phyloP scores from a whole-genome alignment of 2,329 filamentous ascomycete genomes.

The Trichophyton verrucosum region DNA sequence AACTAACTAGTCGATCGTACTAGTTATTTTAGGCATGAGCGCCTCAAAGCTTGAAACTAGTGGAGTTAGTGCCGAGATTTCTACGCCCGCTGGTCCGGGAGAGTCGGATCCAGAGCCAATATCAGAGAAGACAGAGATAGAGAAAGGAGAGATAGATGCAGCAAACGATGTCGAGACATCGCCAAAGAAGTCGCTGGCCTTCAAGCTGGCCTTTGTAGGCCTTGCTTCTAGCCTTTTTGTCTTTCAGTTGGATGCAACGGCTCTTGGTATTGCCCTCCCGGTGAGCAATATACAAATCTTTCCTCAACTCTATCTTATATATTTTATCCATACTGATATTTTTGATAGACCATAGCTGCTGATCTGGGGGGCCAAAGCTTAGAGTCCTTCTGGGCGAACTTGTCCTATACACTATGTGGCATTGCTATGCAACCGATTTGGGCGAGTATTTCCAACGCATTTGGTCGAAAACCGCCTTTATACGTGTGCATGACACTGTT shows the following conservation, averaged over 20 bases:
- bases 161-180: not conserved
- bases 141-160: not conserved
- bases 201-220: not conserved
- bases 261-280: not conserved
- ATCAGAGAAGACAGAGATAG: not conserved
- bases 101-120: not conserved
- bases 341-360: slow-evolving; percentile 25
- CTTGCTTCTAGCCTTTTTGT: not conserved
- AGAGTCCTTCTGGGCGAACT: slow-evolving; percentile 54
- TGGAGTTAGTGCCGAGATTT: not conserved
- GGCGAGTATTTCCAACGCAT: slow-evolving; percentile 40
- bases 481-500: slow-evolving; percentile 31
- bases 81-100: not conserved
- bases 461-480: slow-evolving; percentile 37
- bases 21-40: not conserved
- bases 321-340: not conserved
- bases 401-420: slow-evolving; percentile 40
- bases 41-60: not conserved
- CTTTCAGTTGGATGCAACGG: not conserved
- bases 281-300: not conserved
- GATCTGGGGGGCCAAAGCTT: slow-evolving; percentile 39
- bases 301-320: not conserved
- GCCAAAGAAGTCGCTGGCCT: not conserved
- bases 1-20: too few species aligned
- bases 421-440: slow-evolving; percentile 36